phyloP scores from a whole-genome alignment of 768 basidiomycete genomes.

The Calocybe cyanea region DNA sequence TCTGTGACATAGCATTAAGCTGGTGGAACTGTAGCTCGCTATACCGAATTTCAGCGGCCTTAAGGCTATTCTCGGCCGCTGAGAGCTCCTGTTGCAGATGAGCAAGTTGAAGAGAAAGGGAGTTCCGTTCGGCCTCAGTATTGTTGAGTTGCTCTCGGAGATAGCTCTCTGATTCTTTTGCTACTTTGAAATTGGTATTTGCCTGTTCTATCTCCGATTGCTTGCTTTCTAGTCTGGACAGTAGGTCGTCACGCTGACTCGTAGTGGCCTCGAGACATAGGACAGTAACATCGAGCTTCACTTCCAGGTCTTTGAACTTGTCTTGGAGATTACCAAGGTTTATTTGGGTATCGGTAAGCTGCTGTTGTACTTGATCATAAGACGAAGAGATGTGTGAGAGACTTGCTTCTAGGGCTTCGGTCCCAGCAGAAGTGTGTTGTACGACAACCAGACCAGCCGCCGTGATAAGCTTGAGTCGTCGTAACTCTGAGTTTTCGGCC shows the following conservation, averaged over 20 bases:
- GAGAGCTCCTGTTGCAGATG: conserved; percentile 62
- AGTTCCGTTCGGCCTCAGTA: conserved; percentile 62
- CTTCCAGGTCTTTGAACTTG: conserved; percentile 27
- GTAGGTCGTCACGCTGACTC: conserved; percentile 33
- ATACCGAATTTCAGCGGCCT: conserved; percentile 57
- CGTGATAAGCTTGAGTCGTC: conserved; percentile 28
- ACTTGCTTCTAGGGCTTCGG: conserved; percentile 13
- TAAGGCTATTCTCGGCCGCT: conserved; percentile 48
- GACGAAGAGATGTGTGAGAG: conserved; percentile 2
- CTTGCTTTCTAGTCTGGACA: conserved; percentile 29
- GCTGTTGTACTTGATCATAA: conserved; percentile 10
- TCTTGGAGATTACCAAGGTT: conserved; percentile 20
- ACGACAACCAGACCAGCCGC: conserved; percentile 37
- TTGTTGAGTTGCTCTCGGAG: conserved; percentile 48
- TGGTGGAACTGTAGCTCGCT: conserved; percentile 62
- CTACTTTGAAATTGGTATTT: conserved; percentile 25
- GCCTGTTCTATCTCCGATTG: conserved; percentile 28
- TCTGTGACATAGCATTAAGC: conserved; percentile 56
- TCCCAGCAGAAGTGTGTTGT: conserved; percentile 29
- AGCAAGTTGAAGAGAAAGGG: conserved; percentile 57
- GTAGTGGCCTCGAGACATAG: conserved; percentile 35
- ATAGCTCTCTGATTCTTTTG: conserved; percentile 29
- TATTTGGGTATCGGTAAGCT: conserved; percentile 15
- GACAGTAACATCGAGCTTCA: conserved; percentile 27
- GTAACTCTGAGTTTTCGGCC: conserved; percentile 26